phyloP scores from a whole-genome alignment of 169 alveolate genomes.

The Theileria annulata region DNA sequence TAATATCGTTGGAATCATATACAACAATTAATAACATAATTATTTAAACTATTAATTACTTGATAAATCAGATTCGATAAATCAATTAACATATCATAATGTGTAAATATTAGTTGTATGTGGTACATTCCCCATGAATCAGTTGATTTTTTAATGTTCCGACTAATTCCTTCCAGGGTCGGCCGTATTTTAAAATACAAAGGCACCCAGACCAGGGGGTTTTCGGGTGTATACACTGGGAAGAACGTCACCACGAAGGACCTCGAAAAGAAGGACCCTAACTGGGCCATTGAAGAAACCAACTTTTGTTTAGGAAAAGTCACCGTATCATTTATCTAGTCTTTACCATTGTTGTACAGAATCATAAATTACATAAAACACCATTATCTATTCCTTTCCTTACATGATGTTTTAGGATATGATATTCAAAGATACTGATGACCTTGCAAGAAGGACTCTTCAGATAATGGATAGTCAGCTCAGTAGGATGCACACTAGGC shows the following conservation, averaged over 20 bases:
- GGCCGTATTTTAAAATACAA: not conserved
- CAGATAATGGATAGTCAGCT: constrained; percentile 89
- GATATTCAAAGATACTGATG: constrained; percentile 85
- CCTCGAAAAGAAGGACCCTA: constrained; percentile 82
- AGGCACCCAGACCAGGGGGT: constrained; percentile 42
- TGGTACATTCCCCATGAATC: constrained; percentile 9
- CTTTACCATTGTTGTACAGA: not conserved
- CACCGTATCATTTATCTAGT: constrained; percentile 59
- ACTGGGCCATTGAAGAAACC: constrained; percentile 92
- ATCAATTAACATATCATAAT: too few species aligned
- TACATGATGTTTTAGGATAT: constrained; percentile 48
- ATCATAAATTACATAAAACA: not conserved
- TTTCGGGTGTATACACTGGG: constrained; percentile 78
- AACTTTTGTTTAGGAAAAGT: constrained; percentile 89
- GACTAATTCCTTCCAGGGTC: constrained; percentile 9
- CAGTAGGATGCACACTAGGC: constrained; percentile 87
- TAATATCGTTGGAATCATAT: not conserved
- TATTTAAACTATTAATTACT: too few species aligned
- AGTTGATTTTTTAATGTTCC: constrained; percentile 6
- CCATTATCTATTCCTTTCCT: not conserved
- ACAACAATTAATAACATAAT: not conserved
- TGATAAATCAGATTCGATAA: not conserved
- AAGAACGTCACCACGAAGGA: constrained; percentile 82
- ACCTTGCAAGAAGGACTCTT: constrained; percentile 86
- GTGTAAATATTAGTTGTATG: not conserved